These are phyloP conservation scores for Lunularia cruciata DNA, from an alignment of 225 moss, liverwort and hornwort species.

Conservation along the genomic window DNA sequence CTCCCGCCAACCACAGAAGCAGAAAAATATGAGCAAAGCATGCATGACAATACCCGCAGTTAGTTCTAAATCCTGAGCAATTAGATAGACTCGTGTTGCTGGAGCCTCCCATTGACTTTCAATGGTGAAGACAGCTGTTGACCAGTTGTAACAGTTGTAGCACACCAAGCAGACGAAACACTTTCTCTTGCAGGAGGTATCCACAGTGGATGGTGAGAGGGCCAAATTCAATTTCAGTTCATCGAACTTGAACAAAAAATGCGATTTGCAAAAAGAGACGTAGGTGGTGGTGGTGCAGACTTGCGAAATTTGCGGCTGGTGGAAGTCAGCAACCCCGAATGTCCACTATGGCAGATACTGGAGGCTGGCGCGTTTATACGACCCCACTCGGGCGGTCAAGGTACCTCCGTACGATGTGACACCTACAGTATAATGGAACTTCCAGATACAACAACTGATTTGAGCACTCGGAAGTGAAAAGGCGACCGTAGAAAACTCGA, in stretches of 20 bases:
- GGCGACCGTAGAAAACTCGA: no score
- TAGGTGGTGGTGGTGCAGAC: not conserved
- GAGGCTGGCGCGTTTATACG: no score
- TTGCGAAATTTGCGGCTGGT: constrained; percentile 7
- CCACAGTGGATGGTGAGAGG: not conserved
- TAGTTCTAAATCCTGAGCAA: no score
- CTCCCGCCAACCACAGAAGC: no score
- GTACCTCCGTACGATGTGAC: not conserved
- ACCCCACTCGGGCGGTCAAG: not conserved
- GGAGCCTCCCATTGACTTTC: not conserved
- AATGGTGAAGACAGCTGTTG: not conserved
- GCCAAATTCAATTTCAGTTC: not conserved
- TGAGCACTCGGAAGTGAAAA: no score
- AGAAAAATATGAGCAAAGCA: no score
- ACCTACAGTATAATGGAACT: not conserved
- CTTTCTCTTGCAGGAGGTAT: constrained; percentile 3
- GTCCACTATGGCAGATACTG: no score
- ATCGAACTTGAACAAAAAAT: not conserved
- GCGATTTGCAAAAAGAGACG: not conserved
- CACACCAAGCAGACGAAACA: not conserved
- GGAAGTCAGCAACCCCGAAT: not conserved
- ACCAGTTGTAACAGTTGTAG: not conserved
- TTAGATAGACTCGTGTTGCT: constrained; percentile 1
- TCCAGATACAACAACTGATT: no score
- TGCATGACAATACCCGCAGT: no score